Evolutionary conservation across 1,139 yeast genomes (phyloP).

Genomic region (Zygoascus meyerae): DNA sequence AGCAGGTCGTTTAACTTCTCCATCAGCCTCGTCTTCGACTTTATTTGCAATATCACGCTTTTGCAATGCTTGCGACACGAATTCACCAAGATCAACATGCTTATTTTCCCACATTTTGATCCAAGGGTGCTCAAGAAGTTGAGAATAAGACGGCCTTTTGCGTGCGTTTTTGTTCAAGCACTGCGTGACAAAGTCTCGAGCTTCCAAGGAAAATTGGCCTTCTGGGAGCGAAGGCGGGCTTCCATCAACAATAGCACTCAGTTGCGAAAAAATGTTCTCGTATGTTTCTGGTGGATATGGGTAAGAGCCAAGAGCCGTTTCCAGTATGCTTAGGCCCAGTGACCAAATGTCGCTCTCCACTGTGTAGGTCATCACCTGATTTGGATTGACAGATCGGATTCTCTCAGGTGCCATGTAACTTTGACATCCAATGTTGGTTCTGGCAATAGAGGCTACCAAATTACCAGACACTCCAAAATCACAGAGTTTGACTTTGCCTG

Average conservation of each 20-base stretch:
- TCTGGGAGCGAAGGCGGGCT: constrained; percentile 76
- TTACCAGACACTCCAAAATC: constrained; percentile 98
- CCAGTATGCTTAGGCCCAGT: constrained; percentile 79
- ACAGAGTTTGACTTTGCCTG: constrained; percentile 85
- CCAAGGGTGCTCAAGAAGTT: constrained; percentile 79
- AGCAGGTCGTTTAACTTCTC: constrained; percentile 12
- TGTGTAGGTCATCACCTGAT: constrained; percentile 70
- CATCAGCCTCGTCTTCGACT: neutral
- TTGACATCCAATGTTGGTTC: constrained; percentile 96
- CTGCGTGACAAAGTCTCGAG: constrained; percentile 70
- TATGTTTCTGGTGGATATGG: constrained; percentile 96
- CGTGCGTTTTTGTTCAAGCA: constrained; percentile 81
- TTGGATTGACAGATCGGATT: constrained; percentile 51
- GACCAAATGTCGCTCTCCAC: constrained; percentile 98
- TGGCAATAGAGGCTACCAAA: constrained; percentile 89
- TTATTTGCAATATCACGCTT: constrained; percentile 1
- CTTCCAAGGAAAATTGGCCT: constrained; percentile 59
- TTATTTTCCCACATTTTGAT: constrained; percentile 46
- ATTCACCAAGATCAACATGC: constrained; percentile 41
- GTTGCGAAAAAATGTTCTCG: constrained; percentile 82
- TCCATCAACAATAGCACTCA: constrained; percentile 94
- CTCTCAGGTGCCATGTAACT: constrained; percentile 99
- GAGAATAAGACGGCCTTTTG: constrained; percentile 74
- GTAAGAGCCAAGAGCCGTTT: constrained; percentile 83
- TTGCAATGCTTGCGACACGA: constrained; percentile 30